These are phyloP conservation scores for Saccharomycopsis fermentans DNA, from an alignment of 805 yeast species.

Conservation along the genomic window DNA sequence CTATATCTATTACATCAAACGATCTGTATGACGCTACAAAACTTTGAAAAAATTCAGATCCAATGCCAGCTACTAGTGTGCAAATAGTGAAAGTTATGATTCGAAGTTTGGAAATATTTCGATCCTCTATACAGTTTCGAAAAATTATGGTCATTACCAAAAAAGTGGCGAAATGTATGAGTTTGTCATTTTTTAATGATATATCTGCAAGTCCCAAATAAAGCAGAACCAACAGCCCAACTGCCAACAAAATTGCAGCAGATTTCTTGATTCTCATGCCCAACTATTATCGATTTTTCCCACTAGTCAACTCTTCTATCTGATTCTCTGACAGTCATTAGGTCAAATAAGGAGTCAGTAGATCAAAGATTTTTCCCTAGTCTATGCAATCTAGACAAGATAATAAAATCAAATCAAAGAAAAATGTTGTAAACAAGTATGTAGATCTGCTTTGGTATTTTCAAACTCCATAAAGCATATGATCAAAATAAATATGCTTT, in stretches of 20 bases:
- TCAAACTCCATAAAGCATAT: too few species aligned
- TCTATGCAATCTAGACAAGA: too few species aligned
- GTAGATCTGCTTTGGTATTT: too few species aligned
- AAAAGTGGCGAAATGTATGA: conserved; percentile 16
- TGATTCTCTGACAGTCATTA: not conserved
- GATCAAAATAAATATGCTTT: not conserved
- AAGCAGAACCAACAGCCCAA: not conserved
- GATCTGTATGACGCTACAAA: conserved; percentile 13
- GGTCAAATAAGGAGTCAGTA: not conserved
- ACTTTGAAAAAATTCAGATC: conserved; percentile 18
- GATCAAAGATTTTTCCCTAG: not conserved
- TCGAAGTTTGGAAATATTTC: conserved; percentile 8
- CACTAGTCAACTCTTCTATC: too few species aligned
- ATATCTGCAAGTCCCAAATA: conserved; percentile 18
- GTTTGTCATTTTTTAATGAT: conserved; percentile 12
- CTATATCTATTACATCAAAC: conserved; percentile 16
- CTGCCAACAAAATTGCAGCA: not conserved
- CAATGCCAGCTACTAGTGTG: conserved; percentile 12
- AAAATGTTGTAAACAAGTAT: not conserved
- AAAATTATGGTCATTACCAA: conserved; percentile 14
- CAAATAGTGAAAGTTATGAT: conserved; percentile 12
- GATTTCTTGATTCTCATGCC: not conserved
- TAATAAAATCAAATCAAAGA: not conserved
- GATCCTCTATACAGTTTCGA: conserved; percentile 14
- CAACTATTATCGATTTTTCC: not conserved